These are phyloP conservation scores for Hypocreales sp. DNA, from an alignment of 2,329 filamentous ascomycete species.

Conservation along the genomic window DNA sequence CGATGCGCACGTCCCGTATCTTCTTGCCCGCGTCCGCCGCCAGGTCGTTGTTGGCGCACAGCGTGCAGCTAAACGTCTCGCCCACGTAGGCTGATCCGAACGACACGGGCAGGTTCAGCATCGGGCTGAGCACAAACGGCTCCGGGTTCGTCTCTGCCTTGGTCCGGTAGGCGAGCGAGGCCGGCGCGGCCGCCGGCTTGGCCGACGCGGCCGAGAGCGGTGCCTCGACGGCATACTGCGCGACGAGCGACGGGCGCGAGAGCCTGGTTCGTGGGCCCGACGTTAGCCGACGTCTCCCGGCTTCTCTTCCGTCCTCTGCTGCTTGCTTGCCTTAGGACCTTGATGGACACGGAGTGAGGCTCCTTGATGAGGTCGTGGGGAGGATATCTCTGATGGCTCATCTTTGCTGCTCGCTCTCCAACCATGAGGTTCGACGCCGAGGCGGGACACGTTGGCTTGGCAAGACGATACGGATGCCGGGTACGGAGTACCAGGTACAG, in stretches of 20 bases:
- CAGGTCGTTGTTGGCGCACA: slow-evolving; percentile 86
- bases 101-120: slow-evolving; percentile 72
- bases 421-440: too few relatives aligned
- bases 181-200: slow-evolving; percentile 31
- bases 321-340: slow-evolving; percentile 47
- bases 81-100: slow-evolving; percentile 94
- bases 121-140: slow-evolving; percentile 43
- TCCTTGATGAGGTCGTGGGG: slow-evolving; percentile 50
- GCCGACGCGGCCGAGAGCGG: slow-evolving; percentile 24
- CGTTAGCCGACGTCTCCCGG: too few relatives aligned
- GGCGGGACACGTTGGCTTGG: too few relatives aligned
- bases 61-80: slow-evolving; percentile 84
- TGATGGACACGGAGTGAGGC: slow-evolving; percentile 64
- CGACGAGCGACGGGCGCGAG: slow-evolving; percentile 63
- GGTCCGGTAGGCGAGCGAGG: slow-evolving; percentile 56
- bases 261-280: too few relatives aligned
- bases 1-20: slow-evolving; percentile 65
- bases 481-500: too few relatives aligned
- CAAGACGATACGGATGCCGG: too few relatives aligned
- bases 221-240: slow-evolving; percentile 48
- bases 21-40: slow-evolving; percentile 19
- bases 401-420: too few relatives aligned
- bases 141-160: slow-evolving; percentile 29
- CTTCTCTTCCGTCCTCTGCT: neutral
- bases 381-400: slow-evolving; percentile 44